Base-by-base conservation (phyloP, 345 rosid species). In the Populus davidiana region DNA sequence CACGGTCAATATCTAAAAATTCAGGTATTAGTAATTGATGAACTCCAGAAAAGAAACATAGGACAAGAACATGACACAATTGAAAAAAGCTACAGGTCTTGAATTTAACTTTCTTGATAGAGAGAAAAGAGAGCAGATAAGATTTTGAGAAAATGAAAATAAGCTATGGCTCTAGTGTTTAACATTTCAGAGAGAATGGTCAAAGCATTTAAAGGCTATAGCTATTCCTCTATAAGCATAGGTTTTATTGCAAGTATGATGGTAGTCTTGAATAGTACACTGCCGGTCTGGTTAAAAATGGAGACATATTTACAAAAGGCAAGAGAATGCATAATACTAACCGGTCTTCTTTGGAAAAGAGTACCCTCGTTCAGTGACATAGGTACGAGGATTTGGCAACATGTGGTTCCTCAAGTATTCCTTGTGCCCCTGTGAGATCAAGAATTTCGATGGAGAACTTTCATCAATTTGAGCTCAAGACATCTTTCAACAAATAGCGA, bases 341-440 rank as follows among this genome's bases (percentile, higher is more conserved):
- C 95, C 95, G 5, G 86, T 92, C 81, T 88, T 89, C 89, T 89
- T 92, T 5, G 93, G 75, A 74, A 92, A 92, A n/a, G 90, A 33
- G 71, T 91, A 91, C 73, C 90, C 91, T 61, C 79, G 88, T 75
- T 83, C 73, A 77, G 85, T 90, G 80, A 86, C 67, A 72, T 83
- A 92, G 9, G 94, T 89, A 35, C 92, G 88, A 31, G 97, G 97
- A 83, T 92, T 92, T 74, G 97, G 95, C 75, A 83, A 77, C 80
- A 91, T 82, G 86, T 92, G 86, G 85, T 92, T 92, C 89, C 97
- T 88, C 75, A 92, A 62, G 81, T 91, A 92, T 52, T 92, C 97
- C 50, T 88, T 89, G 75, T 89, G 81, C 16, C 91, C 95, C 97
- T 92, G 90, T 72, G 62, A 64, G 64, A 72, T 11, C 8, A 63